phyloP scores from a whole-genome alignment of 768 basidiomycete genomes.

The Kockovaella imperatae region DNA sequence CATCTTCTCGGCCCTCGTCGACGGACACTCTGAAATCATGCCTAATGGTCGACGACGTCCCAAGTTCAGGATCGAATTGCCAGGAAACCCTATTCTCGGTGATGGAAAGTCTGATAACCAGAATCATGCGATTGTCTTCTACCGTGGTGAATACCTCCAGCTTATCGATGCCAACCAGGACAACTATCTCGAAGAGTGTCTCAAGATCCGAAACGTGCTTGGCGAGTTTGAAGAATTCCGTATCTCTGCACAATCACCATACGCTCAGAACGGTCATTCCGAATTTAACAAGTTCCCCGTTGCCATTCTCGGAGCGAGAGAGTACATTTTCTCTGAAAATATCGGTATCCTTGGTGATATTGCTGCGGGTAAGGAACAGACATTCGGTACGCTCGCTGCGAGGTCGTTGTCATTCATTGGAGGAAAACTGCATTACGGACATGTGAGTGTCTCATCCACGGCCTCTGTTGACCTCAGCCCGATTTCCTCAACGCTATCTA shows the following conservation, averaged over 20 bases:
- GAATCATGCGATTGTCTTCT: slow-evolving; percentile 99
- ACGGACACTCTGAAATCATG: slow-evolving; percentile 93
- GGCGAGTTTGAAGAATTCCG: slow-evolving; percentile 93
- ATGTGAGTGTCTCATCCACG: slow-evolving; percentile 42
- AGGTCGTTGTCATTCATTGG: slow-evolving; percentile 95
- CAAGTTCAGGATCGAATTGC: slow-evolving; percentile 97
- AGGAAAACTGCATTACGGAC: slow-evolving; percentile 97
- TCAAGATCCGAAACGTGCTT: slow-evolving; percentile 97
- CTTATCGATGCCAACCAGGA: slow-evolving; percentile 99
- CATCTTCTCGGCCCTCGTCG: slow-evolving; percentile 91
- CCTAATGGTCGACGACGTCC: slow-evolving; percentile 81
- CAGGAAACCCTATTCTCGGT: slow-evolving; percentile 96
- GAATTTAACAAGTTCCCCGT: slow-evolving; percentile 83
- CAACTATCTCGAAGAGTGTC: slow-evolving; percentile 98
- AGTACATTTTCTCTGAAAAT: slow-evolving; percentile 99
- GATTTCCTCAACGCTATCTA: slow-evolving; percentile 97
- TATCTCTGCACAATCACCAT: slow-evolving; percentile 79
- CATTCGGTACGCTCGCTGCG: slow-evolving; percentile 95
- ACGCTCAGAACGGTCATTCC: slow-evolving; percentile 78
- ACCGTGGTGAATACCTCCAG: slow-evolving; percentile 97
- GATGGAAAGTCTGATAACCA: slow-evolving; percentile 99
- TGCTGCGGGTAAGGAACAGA: slow-evolving; percentile 98
- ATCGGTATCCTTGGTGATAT: slow-evolving; percentile 98
- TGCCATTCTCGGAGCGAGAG: slow-evolving; percentile 95
- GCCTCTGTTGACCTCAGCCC: slow-evolving; percentile 46